Evolutionary conservation across 1,139 yeast genomes (phyloP), one percentile per base, ranked within the genome.

Genomic region (Nakaseomyces delphensis): DNA sequence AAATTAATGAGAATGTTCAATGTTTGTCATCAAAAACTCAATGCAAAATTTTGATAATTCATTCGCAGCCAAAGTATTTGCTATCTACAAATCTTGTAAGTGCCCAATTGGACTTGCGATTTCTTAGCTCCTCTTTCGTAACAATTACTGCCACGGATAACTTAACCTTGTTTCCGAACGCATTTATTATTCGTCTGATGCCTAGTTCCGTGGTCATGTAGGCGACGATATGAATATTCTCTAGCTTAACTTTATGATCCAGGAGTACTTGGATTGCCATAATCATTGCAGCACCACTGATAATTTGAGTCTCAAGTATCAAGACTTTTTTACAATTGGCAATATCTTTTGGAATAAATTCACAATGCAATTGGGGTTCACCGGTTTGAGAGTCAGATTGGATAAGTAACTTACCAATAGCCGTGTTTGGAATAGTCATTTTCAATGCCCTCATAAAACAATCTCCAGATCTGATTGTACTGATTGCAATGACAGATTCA

Each of bases 261-360:
- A 83, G 54, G 45, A 91, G 67, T 3, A 91, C 89, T 53, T 87
- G 93, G 38, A 86, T 76, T 0, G 96, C 95, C 97, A 91, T 91
- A 40, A 86, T 83, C 2, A 89, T 80, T 0, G 95, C 95, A 0
- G 96, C 95, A 2, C 97, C 98, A 37, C 95, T 81, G 20, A 86
- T 81, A 40, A 86, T 71, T 60, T 89, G 96, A 0, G 95, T 83
- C 58, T 91, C 97, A 56, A 85, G 75, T 39, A 91, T 64, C 30
- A 91, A 63, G 1, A 85, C 76, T 50, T 73, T 76, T 41, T 70
- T 68, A 27, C 51, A 57, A 3, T 47, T 30, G 2, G 50, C 47
- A n/a, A 65, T 53, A 15, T 56, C 50, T 1, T 49, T 48, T 1
- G 84, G 79, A 33, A 91, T 64, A 23, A 77, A 73, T 51, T 83